phyloP scores from a whole-genome alignment of 2,329 filamentous ascomycete species.

The Penicillium decumbens region DNA sequence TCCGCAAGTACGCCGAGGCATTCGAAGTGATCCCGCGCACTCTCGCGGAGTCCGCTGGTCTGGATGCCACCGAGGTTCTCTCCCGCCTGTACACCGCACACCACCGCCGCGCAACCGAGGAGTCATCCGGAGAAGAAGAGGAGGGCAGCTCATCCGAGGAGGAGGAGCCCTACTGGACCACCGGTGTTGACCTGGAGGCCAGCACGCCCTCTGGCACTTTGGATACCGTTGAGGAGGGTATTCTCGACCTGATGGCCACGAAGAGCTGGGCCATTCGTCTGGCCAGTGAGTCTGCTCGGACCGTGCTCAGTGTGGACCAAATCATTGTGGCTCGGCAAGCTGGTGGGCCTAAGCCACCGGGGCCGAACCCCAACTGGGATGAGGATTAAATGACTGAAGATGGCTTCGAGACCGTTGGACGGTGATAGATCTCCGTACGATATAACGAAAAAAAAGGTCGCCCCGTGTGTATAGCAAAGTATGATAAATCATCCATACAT shows the following conservation, averaged over 20 bases:
- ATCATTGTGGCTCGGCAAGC: conserved; percentile 98
- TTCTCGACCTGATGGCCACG: conserved; percentile 83
- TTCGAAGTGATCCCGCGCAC: conserved; percentile 96
- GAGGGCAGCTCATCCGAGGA: conserved; percentile 44
- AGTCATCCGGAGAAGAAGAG: conserved; percentile 31
- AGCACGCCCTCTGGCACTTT: conserved; percentile 73
- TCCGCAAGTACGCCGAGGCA: conserved; percentile 94
- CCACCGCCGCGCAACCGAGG: conserved; percentile 47
- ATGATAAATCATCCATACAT: conserved; percentile 22
- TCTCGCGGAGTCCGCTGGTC: conserved; percentile 86
- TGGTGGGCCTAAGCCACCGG: conserved; percentile 93
- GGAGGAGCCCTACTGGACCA: conserved; percentile 77
- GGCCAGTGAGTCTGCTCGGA: conserved; percentile 89
- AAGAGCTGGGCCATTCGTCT: conserved; percentile 98
- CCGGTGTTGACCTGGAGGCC: conserved; percentile 93
- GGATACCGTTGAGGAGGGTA: conserved; percentile 81
- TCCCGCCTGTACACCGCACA: conserved; percentile 91
- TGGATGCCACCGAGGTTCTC: conserved; percentile 95
- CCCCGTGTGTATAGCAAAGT: conserved; percentile 21
- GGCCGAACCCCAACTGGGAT: conserved; percentile 78
- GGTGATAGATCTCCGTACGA: conserved; percentile 31
- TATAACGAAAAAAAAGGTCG: conserved; percentile 28
- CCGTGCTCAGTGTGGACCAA: conserved; percentile 93
- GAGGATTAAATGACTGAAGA: conserved; percentile 49
- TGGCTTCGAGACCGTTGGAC: conserved; percentile 19